A percentile compares a stretch with the other conserved stretches of the same genome.
These are phyloP conservation scores for Tricholomella constricta DNA, from an alignment of 768 basidiomycete genomes.

Conservation along the genomic window DNA sequence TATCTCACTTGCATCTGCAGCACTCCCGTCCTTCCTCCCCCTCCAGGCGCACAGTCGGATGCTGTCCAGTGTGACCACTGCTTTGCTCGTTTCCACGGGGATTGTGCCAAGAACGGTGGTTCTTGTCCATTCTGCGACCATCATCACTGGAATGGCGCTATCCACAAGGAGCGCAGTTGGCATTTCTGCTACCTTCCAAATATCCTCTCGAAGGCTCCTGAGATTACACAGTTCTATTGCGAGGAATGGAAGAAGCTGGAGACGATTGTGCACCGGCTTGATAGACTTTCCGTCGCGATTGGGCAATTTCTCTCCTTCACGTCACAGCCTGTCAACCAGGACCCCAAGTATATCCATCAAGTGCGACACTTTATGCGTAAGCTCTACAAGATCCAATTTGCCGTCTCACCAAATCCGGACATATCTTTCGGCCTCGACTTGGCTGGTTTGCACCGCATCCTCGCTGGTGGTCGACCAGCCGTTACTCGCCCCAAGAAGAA, in stretches of 20 bases:
- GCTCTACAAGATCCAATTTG: slow-evolving; percentile 85
- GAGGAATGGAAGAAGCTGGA: slow-evolving; percentile 81
- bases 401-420: slow-evolving; percentile 80
- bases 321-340: slow-evolving; percentile 68
- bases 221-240: slow-evolving; percentile 77
- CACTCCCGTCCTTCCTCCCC: slow-evolving; percentile 76
- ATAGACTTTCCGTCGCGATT: slow-evolving; percentile 71
- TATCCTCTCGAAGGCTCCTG: slow-evolving; percentile 72
- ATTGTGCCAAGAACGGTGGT: slow-evolving; percentile 85
- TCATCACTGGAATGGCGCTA: slow-evolving; percentile 87
- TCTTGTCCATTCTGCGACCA: slow-evolving; percentile 92
- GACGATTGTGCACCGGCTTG: slow-evolving; percentile 76
- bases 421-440: slow-evolving; percentile 83
- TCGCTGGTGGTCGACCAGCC: slow-evolving; percentile 66
- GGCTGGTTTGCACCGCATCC: slow-evolving; percentile 78
- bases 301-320: slow-evolving; percentile 81
- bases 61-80: slow-evolving; percentile 92
- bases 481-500: slow-evolving; percentile 58
- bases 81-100: slow-evolving; percentile 82
- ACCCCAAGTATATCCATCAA: slow-evolving; percentile 76
- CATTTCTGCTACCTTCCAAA: slow-evolving; percentile 81
- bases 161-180: slow-evolving; percentile 80
- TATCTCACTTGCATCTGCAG: slow-evolving; percentile 87
- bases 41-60: slow-evolving; percentile 70
- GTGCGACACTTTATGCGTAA: slow-evolving; percentile 92